These are phyloP conservation scores for Penicillium sp. DNA, from an alignment of 2,329 filamentous ascomycete species.

Conservation along the genomic window DNA sequence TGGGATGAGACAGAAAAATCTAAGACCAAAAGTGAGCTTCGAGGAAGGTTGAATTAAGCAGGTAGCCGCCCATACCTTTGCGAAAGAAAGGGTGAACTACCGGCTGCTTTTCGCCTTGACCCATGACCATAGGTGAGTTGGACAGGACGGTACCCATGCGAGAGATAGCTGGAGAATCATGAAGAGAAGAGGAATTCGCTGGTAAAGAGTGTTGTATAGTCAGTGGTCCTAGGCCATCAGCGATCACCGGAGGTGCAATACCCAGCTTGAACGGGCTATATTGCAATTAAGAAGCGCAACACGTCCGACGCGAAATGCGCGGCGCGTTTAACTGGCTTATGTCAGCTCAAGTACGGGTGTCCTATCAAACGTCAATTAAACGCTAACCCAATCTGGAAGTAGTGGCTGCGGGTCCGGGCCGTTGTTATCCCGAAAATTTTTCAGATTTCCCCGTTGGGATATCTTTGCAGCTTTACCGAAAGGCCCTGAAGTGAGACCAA, in stretches of 20 bases:
- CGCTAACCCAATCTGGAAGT: constrained; percentile 16
- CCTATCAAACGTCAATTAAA: neutral
- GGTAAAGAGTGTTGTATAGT: neutral
- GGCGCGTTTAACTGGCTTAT: constrained; percentile 25
- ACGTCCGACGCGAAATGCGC: constrained; percentile 26
- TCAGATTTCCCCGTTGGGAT: constrained; percentile 31
- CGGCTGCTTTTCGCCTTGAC: constrained; percentile 37
- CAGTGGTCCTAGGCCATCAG: constrained; percentile 4
- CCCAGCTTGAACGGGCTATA: constrained; percentile 1
- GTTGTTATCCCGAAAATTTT: constrained; percentile 42
- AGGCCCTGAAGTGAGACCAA: constrained; percentile 19
- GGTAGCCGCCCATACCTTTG: constrained; percentile 36
- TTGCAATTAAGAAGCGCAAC: constrained; percentile 13
- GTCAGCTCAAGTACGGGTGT: constrained; percentile 17
- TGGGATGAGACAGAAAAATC: constrained; percentile 19
- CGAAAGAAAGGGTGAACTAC: constrained; percentile 46
- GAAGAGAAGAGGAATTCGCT: constrained; percentile 1
- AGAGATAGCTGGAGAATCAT: constrained; percentile 28
- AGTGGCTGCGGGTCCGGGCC: constrained; percentile 24
- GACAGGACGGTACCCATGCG: constrained; percentile 29
- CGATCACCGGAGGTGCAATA: neutral
- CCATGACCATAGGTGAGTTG: constrained; percentile 40
- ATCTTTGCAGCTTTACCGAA: constrained; percentile 20
- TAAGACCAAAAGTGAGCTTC: constrained; percentile 11
- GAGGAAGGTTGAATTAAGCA: neutral